phyloP scores from a whole-genome alignment of 1,139 yeast species.

The Geotrichum europaeum region DNA sequence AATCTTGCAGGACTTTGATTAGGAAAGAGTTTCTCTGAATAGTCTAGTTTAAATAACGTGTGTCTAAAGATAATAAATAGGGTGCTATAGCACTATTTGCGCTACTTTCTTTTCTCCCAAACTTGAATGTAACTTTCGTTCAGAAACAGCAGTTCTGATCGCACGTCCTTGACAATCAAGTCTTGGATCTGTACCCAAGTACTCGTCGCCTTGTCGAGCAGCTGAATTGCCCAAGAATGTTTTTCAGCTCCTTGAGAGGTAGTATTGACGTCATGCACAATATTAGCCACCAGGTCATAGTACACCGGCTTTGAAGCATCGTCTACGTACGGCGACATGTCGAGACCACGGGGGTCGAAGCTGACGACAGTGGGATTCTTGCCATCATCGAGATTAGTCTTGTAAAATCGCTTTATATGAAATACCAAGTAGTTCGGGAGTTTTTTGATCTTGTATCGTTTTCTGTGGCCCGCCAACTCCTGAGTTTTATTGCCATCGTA shows the following conservation, averaged over 20 bases:
- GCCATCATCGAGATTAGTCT: conserved; percentile 32
- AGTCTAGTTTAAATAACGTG: too few species aligned
- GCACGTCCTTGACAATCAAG: conserved; percentile 42
- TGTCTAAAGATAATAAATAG: too few species aligned
- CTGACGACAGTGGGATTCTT: conserved; percentile 62
- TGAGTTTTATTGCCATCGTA: conserved; percentile 40
- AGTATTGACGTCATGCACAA: conserved; percentile 42
- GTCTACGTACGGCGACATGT: conserved; percentile 37
- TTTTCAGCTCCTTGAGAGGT: conserved; percentile 14
- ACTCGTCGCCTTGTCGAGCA: conserved; percentile 39
- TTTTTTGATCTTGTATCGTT: conserved; percentile 40
- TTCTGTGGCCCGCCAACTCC: conserved; percentile 34
- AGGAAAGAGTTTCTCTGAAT: too few species aligned
- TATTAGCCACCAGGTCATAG: conserved; percentile 48
- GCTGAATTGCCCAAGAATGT: conserved; percentile 47
- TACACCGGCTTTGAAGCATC: conserved; percentile 20
- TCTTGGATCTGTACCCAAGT: conserved; percentile 59
- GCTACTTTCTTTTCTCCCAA: conserved; percentile 42
- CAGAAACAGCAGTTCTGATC: conserved; percentile 55
- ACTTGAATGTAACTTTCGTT: conserved; percentile 61
- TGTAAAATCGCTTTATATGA: conserved; percentile 51
- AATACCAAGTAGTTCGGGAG: conserved; percentile 52
- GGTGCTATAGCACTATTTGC: too few species aligned
- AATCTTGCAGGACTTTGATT: too few species aligned
- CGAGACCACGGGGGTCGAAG: conserved; percentile 44